These are phyloP conservation scores for Xylaria acuta DNA, from an alignment of 495 filamentous ascomycete genomes.

Conservation along the genomic window DNA sequence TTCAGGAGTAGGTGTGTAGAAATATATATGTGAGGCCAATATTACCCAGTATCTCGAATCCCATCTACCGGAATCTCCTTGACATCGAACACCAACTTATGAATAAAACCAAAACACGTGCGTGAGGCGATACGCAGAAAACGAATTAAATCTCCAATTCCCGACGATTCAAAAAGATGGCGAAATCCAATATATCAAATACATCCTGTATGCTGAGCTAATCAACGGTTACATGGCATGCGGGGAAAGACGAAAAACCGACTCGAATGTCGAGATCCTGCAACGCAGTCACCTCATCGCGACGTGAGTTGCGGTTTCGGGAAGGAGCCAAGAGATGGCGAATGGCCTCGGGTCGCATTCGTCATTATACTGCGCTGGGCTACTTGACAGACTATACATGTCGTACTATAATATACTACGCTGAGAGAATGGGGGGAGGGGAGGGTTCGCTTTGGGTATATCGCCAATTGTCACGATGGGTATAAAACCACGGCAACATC, in stretches of 20 bases:
- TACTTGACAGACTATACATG: not conserved
- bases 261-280: slow-evolving; percentile 20
- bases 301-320: slow-evolving; percentile 16
- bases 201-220: not conserved
- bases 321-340: slow-evolving; percentile 30
- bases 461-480: not conserved
- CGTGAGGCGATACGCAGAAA: too few species aligned
- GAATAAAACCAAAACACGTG: too few species aligned
- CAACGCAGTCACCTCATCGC: slow-evolving; percentile 24
- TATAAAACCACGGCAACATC: not conserved
- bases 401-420: too few species aligned
- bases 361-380: not conserved
- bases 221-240: not conserved
- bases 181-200: not conserved
- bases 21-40: too few species aligned
- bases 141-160: too few species aligned
- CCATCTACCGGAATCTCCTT: too few species aligned
- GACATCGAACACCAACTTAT: too few species aligned
- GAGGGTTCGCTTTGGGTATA: not conserved
- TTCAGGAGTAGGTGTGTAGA: too few species aligned
- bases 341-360: slow-evolving; percentile 22
- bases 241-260: not conserved
- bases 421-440: not conserved
- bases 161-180: too few species aligned
- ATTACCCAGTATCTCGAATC: too few species aligned